Percentiles rank a stretch among this genome's conserved stretches.
These are phyloP conservation scores for Homolaphlyctis polyrhiza DNA, from an alignment of 371 early-diverging fungal species.

Conservation along the genomic window DNA sequence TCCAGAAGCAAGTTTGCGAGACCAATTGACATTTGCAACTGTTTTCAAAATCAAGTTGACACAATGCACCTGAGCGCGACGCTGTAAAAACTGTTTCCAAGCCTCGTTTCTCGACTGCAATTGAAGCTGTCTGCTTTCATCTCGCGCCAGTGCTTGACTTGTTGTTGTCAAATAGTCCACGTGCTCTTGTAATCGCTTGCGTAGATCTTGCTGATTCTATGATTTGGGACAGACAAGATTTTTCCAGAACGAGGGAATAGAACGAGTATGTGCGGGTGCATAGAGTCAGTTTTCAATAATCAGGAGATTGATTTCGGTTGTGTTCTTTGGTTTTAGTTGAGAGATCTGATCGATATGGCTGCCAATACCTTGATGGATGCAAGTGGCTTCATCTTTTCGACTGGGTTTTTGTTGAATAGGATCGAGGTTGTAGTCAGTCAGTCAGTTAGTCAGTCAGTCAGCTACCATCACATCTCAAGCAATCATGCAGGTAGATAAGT, in stretches of 20 bases:
- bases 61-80: not conserved
- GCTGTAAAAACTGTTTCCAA: not conserved
- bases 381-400: conserved; percentile 5
- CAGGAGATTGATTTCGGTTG: not conserved
- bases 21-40: too few relatives aligned
- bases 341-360: not conserved
- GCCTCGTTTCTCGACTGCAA: not conserved
- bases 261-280: too few relatives aligned
- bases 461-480: not conserved
- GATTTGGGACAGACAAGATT: not conserved
- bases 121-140: not conserved
- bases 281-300: too few relatives aligned
- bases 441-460: not conserved
- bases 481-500: not conserved
- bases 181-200: conserved; percentile 1
- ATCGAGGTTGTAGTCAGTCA: not conserved
- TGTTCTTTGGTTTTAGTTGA: not conserved
- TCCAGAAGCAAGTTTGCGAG: too few relatives aligned
- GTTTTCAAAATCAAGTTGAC: too few relatives aligned
- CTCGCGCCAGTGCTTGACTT: too few relatives aligned
- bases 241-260: too few relatives aligned
- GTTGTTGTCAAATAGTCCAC: not conserved
- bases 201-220: not conserved
- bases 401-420: not conserved
- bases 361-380: not conserved